phyloP scores from a whole-genome alignment of 139 green algal genomes.

The Yamagishiella unicocca region DNA sequence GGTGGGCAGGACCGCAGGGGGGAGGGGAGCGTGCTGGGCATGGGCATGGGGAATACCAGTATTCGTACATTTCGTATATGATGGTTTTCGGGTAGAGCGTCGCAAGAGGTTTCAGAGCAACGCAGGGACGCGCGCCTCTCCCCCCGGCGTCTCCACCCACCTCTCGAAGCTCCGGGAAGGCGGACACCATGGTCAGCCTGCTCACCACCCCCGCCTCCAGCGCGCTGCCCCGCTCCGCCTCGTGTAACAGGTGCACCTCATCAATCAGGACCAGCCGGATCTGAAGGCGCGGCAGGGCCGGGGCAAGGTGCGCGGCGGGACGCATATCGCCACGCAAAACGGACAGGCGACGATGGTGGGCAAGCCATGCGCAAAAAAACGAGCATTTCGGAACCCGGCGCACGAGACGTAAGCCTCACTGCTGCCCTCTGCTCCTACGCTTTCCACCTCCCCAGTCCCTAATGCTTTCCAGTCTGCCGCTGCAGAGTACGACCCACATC shows the following conservation, averaged over 20 bases:
- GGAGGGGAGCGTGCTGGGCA: not conserved
- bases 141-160: conserved; percentile 15
- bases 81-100: too few species aligned
- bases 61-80: too few species aligned
- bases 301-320: too few species aligned
- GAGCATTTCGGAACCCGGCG: conserved; percentile 27
- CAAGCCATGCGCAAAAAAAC: not conserved
- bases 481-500: conserved; percentile 31
- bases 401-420: conserved; percentile 19
- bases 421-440: not conserved
- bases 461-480: too few species aligned
- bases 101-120: too few species aligned
- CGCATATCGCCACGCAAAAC: too few species aligned
- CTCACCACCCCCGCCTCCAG: conserved; percentile 90
- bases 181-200: conserved; percentile 82
- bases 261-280: conserved; percentile 91
- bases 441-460: too few species aligned
- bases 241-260: conserved; percentile 93
- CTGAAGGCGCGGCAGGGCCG: too few species aligned
- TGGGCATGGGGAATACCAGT: too few species aligned
- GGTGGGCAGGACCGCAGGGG: not conserved
- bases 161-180: conserved; percentile 65
- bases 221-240: conserved; percentile 76
- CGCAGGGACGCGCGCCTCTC: too few species aligned
- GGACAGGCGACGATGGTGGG: not conserved